Evolutionary conservation across 495 filamentous ascomycete species (phyloP).

Genomic region (Hypoxylon fuscum): DNA sequence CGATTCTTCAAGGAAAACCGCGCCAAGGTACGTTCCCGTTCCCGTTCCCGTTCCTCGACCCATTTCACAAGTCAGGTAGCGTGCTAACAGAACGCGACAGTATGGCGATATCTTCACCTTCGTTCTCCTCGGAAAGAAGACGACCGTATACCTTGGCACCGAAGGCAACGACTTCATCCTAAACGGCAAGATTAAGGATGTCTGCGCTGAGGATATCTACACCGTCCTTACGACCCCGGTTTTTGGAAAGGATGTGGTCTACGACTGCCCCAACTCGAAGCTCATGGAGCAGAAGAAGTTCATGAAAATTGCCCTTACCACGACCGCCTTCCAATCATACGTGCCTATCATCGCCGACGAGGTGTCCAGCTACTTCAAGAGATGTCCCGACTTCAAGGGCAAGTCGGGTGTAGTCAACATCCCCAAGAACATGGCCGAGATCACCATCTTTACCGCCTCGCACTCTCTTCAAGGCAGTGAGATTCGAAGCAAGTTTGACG

Average conservation of each 20-base stretch:
- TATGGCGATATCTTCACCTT: constrained; percentile 86
- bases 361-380: constrained; percentile 73
- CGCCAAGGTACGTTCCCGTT: constrained; percentile 70
- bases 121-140: constrained; percentile 77
- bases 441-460: constrained; percentile 86
- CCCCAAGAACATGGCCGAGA: constrained; percentile 75
- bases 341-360: constrained; percentile 82
- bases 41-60: not conserved
- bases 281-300: constrained; percentile 91
- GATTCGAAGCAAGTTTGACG: constrained; percentile 77
- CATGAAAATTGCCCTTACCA: constrained; percentile 85
- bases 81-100: constrained; percentile 52
- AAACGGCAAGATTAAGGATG: constrained; percentile 83
- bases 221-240: constrained; percentile 83
- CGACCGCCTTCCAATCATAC: constrained; percentile 77
- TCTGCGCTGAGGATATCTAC: constrained; percentile 85
- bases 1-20: constrained; percentile 76
- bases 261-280: constrained; percentile 87
- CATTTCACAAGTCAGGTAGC: constrained; percentile 4
- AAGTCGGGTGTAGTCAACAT: constrained; percentile 71
- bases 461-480: constrained; percentile 83
- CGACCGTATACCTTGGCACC: constrained; percentile 78
- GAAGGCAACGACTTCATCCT: constrained; percentile 88
- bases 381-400: constrained; percentile 71
- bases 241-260: constrained; percentile 86